Base-by-base conservation (phyloP, 495 filamentous ascomycete species). In the Lophium mytilinum region DNA sequence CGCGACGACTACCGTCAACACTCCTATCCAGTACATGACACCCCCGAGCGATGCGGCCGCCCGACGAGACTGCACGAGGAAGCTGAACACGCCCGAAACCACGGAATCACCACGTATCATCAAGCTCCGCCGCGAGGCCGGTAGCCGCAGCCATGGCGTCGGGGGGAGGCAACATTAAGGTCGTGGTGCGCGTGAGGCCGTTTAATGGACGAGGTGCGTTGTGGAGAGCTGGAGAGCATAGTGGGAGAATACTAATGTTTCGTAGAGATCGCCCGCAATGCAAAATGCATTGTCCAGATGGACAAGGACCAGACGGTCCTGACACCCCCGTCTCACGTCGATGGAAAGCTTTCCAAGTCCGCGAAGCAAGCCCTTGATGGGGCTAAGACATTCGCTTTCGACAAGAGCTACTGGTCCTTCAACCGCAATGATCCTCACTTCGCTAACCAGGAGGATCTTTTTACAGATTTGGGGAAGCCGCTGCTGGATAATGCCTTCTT, bases 251-350 rank as follows among this genome's bases (percentile, higher is more conserved):
- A 17, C 58, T 65, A 33, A 62, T 56, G 55, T 56, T 50, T 17
- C 52, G 67, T 63, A 95, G 90, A 97, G 81, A 79, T 85, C 65
- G 91, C 95, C 57, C 81, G 94, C 66, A 80, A 81, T 52, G 86
- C 93, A 83, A 91, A 90, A 95, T 95, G 92, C 80, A 93, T 97
- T 63, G 89, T 99, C 14, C 88, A 90, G 58, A 99, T 99, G 93
- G 87, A 89, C 79, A 86, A 80, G 59, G 80, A 77, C 69, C 93
- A 97, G 73, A 99, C 93, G 51, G 73, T 96, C 66, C 82, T 99
- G 52, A 85, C 80, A 9, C 84, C 88, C 50, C 88, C 91, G 37
- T 73, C 84, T 36, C 82, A 87, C 56, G 72, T 74, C 58, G 80
- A 84, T 15, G 14, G 50, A 35, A 68, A 68, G 36, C 24, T 30